These are phyloP conservation scores for Trichoderma guizhouense DNA, from an alignment of 2,329 filamentous ascomycete genomes.

Conservation along the genomic window DNA sequence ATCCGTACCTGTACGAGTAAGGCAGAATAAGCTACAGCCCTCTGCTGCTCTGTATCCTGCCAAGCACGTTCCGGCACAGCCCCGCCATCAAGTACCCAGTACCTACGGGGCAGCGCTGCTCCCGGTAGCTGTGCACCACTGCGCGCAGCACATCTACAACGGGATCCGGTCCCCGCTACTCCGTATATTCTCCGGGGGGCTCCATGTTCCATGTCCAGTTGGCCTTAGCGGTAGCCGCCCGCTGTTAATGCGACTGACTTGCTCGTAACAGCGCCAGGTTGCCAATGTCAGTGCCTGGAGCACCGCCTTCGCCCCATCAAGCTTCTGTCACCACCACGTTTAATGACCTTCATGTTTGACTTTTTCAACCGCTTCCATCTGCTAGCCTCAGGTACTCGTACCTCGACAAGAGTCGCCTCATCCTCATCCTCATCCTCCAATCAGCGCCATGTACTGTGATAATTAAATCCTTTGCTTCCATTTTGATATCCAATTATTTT, in stretches of 20 bases:
- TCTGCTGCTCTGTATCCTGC: neutral
- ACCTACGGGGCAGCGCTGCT: neutral
- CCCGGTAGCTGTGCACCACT: neutral
- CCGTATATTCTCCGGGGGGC: constrained; percentile 5
- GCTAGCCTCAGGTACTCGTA: neutral
- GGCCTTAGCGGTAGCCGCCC: neutral
- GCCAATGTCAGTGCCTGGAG: neutral
- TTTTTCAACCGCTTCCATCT: neutral
- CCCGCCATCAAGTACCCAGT: constrained; percentile 10
- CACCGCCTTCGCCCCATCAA: neutral
- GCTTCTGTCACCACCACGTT: neutral
- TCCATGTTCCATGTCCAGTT: constrained; percentile 4
- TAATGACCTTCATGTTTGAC: neutral
- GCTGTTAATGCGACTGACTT: neutral
- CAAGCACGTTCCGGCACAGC: neutral
- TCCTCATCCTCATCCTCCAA: neutral
- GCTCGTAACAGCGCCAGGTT: neutral
- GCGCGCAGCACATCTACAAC: neutral
- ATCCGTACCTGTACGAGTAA: neutral
- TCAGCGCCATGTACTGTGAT: neutral
- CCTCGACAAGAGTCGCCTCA: neutral
- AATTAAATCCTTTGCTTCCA: neutral
- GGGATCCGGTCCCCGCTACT: neutral
- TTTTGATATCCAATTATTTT: neutral
- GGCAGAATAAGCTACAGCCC: neutral